phyloP scores from a whole-genome alignment of 1,284 basidiomycete species.

The Naganishia albida region DNA sequence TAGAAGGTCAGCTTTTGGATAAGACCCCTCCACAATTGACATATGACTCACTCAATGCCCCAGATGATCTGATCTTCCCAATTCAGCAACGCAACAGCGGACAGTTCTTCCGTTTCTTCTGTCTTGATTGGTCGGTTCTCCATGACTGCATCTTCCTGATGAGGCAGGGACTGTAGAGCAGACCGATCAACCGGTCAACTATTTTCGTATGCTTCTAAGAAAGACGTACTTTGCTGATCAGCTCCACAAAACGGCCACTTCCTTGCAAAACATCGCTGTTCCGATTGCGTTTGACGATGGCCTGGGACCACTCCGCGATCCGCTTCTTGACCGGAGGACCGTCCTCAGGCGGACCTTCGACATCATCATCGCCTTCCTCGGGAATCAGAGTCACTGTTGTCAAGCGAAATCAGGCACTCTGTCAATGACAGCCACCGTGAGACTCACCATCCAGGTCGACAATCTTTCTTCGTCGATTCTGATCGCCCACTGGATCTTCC shows the following conservation, averaged over 20 bases:
- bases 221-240: conserved; percentile 6
- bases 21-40: neutral
- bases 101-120: conserved; percentile 26
- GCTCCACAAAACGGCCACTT: conserved; percentile 6
- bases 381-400: conserved; percentile 23
- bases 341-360: neutral
- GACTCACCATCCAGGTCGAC: conserved; percentile 22
- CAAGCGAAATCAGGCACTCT: conserved; percentile 8
- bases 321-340: conserved; percentile 19
- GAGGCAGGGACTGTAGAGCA: neutral
- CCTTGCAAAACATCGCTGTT: neutral
- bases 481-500: conserved; percentile 9
- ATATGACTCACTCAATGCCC: conserved; percentile 33
- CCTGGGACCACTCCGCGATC: conserved; percentile 10
- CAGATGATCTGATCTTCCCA: conserved; percentile 54
- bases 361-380: conserved; percentile 15
- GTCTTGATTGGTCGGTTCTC: neutral
- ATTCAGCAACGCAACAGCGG: conserved; percentile 47
- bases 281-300: conserved; percentile 8
- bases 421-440: too few species aligned
- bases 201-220: neutral
- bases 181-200: neutral
- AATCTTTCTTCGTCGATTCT: conserved; percentile 12
- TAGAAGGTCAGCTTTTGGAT: conserved; percentile 36
- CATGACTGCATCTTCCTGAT: neutral